Evolutionary conservation across 148 eudicot genomes (phyloP), one percentile per base, ranked within the genome.

Genomic region (Polygonum aviculare): DNA sequence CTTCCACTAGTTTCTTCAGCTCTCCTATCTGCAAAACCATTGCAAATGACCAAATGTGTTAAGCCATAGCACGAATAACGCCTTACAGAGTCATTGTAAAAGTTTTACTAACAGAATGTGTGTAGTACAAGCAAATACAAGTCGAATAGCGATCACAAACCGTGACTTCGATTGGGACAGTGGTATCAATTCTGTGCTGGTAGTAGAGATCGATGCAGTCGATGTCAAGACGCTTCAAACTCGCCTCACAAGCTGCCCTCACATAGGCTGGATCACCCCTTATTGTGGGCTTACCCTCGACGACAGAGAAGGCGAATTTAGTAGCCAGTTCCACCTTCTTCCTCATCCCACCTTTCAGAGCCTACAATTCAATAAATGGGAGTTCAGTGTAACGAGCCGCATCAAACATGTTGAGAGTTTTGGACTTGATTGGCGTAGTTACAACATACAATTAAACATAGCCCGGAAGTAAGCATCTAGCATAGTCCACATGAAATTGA

Each of bases 1-100:
- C 80, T 74, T 78, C 77, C 16, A 78, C 77, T 8, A 78, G 63
- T 38, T 78, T 78, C 73, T 78, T 78, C 35, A 78, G 49, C 74
- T 78, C 80, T 35, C 76, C 73, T 48, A 78, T 36, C 80, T 78
- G 8, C 0, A 15, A 16, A 36, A 38, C 4, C 45, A 67, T 16
- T 67, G 18, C 21, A 67, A 67, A 7, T 36, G 18, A 21, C 1
- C 16, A 35, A 63, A 63, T 36, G 72, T 12, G 26, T 4, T 22
- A 15, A 16, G 12, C 31, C 31, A 26, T 26, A 26, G 2, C 54
- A 50, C 8, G n/a, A 50, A 3, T 50, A 14, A 50, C 12, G 1
- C 14, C 15, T 3, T 12, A 12, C 2, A 26, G 31, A 26, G 5
- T 12, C 54, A 50, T 14, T 50, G 14, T 2, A 12, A 12, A 12